A percentile compares a stretch with the other conserved stretches of the same genome.
These are phyloP conservation scores for Dioszegia crocea DNA, from an alignment of 768 basidiomycete genomes.

Conservation along the genomic window DNA sequence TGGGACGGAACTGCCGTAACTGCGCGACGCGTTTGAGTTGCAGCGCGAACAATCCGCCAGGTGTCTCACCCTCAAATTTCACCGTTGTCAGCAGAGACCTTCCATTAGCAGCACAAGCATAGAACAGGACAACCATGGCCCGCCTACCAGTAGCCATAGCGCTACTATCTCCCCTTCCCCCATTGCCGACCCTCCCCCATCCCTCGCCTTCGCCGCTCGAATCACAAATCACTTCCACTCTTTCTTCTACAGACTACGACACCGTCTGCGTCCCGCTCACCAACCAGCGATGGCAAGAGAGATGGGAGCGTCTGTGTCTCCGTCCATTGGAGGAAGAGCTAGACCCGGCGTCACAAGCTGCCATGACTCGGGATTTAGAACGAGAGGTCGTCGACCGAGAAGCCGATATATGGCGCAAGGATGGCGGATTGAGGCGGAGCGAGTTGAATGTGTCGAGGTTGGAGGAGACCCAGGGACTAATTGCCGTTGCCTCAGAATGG, in stretches of 20 bases:
- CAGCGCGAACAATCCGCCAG: too few species aligned
- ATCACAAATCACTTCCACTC: slow-evolving; percentile 25
- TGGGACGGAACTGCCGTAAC: neutral
- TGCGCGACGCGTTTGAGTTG: neutral
- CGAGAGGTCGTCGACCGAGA: slow-evolving; percentile 51
- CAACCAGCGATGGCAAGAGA: slow-evolving; percentile 73
- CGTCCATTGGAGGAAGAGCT: slow-evolving; percentile 43
- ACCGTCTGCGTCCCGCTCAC: slow-evolving; percentile 80
- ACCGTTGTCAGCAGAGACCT: neutral
- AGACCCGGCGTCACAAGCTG: slow-evolving; percentile 21
- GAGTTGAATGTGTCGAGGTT: slow-evolving; percentile 86
- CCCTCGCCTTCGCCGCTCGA: slow-evolving; percentile 37
- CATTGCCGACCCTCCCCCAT: slow-evolving; percentile 30
- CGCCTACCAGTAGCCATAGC: slow-evolving; percentile 32
- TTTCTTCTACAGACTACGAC: slow-evolving; percentile 61
- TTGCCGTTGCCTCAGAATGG: slow-evolving; percentile 86
- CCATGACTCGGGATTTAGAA: slow-evolving; percentile 47
- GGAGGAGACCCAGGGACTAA: slow-evolving; percentile 56
- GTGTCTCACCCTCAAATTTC: neutral
- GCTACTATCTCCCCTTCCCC: slow-evolving; percentile 28
- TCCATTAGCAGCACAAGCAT: too few species aligned
- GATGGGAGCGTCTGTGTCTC: slow-evolving; percentile 88
- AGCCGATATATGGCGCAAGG: slow-evolving; percentile 83
- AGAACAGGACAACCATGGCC: slow-evolving; percentile 21
- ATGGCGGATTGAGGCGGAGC: slow-evolving; percentile 69